A percentile compares a stretch with the other conserved stretches of the same genome.
Evolutionary conservation across 129 eudicot genomes (phyloP).

Genomic region (Lonicera japonica): DNA sequence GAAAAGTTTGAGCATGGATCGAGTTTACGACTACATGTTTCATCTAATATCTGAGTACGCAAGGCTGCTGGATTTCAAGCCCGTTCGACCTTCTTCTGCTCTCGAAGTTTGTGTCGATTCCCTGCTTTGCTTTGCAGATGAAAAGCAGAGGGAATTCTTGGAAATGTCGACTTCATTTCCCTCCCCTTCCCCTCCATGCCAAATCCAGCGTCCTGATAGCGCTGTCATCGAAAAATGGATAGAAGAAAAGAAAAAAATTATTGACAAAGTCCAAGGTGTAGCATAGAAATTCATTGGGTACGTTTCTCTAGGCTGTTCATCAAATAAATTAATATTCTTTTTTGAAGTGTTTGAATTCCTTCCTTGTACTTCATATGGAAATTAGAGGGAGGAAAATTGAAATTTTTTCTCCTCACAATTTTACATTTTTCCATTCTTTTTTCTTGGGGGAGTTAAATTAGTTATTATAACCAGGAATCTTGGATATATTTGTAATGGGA

Average conservation of each 20-base stretch:
- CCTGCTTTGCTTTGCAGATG: conserved; percentile 71
- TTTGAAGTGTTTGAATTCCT: not conserved
- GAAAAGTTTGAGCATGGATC: conserved; percentile 59
- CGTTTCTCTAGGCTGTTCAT: too few relatives aligned
- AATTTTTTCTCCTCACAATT: too few relatives aligned
- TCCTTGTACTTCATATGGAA: not conserved
- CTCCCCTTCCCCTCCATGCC: conserved; percentile 56
- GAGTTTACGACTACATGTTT: conserved; percentile 77
- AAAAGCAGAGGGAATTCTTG: conserved; percentile 42
- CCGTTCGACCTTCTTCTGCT: conserved; percentile 49
- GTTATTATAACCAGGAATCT: too few relatives aligned
- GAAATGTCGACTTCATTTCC: conserved; percentile 47
- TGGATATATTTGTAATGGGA: too few relatives aligned
- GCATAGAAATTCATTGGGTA: not conserved
- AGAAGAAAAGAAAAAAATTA: conserved; percentile 30
- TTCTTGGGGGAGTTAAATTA: too few relatives aligned
- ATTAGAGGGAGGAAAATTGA: too few relatives aligned
- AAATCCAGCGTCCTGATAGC: conserved; percentile 29
- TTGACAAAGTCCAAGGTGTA: conserved; percentile 9
- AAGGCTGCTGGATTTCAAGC: conserved; percentile 57
- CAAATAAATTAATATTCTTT: not conserved
- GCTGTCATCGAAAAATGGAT: conserved; percentile 26
- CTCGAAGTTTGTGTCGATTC: conserved; percentile 56
- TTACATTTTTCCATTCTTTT: too few relatives aligned
- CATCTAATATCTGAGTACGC: conserved; percentile 63